phyloP scores from a whole-genome alignment of 176 grass and related monocot genomes.

The Coix lacrymajobi region DNA sequence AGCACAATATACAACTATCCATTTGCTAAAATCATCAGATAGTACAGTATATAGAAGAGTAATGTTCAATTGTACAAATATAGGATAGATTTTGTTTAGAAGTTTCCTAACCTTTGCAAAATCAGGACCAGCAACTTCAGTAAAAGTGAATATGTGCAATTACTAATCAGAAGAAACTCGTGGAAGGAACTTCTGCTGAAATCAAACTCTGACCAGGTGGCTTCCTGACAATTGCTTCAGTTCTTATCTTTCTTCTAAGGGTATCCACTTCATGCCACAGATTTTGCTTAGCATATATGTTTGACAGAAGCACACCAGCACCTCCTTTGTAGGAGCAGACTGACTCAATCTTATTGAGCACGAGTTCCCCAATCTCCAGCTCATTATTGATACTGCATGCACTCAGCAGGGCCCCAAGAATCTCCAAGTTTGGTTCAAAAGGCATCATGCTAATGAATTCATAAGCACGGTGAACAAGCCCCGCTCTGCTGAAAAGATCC shows the following conservation, averaged over 20 bases:
- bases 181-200: slow-evolving; percentile 20
- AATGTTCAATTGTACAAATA: not conserved
- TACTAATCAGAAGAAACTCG: slow-evolving; percentile 11
- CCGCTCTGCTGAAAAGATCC: slow-evolving; percentile 69
- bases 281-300: slow-evolving; percentile 61
- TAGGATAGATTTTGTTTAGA: not conserved
- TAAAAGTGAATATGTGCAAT: not conserved
- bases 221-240: slow-evolving; percentile 22
- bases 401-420: slow-evolving; percentile 57
- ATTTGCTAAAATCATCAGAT: not conserved
- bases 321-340: slow-evolving; percentile 63
- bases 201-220: slow-evolving; percentile 59
- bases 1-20: not conserved
- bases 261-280: slow-evolving; percentile 60
- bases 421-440: slow-evolving; percentile 51
- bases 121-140: not conserved
- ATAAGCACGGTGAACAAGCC: slow-evolving; percentile 47
- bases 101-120: slow-evolving; percentile 24
- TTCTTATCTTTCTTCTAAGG: slow-evolving; percentile 46
- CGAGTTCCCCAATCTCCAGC: slow-evolving; percentile 52
- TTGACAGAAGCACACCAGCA: slow-evolving; percentile 56
- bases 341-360: slow-evolving; percentile 50
- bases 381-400: slow-evolving; percentile 54
- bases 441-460: slow-evolving; percentile 50
- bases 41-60: not conserved